Evolutionary conservation across 495 filamentous ascomycete species (phyloP).

Genomic region (Wilcoxina mikolae): DNA sequence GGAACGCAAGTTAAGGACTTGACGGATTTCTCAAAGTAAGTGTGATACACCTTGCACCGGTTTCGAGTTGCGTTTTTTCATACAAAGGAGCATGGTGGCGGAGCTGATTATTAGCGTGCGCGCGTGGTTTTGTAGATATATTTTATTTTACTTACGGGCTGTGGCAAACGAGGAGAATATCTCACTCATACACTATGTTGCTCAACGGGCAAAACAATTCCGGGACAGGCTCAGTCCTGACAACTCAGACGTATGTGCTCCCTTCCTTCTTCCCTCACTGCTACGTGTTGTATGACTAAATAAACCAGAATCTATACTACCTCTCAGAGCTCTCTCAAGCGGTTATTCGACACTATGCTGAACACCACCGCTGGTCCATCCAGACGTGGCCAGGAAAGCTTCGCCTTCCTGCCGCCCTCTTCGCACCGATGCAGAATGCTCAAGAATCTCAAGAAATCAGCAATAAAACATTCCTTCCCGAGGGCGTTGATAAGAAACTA

Average conservation of each 20-base stretch:
- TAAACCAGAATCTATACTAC: constrained; percentile 49
- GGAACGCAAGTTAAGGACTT: constrained; percentile 50
- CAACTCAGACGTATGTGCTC: constrained; percentile 34
- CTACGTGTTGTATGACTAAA: not conserved
- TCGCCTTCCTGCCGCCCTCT: constrained; percentile 62
- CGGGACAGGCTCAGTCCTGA: constrained; percentile 54
- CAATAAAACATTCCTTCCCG: constrained; percentile 65
- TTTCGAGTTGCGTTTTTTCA: too few species aligned
- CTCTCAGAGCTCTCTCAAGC: constrained; percentile 79
- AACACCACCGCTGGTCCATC: constrained; percentile 53
- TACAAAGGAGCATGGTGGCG: constrained; percentile 16
- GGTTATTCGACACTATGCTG: constrained; percentile 68
- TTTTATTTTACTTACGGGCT: constrained; percentile 72
- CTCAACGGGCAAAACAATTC: constrained; percentile 82
- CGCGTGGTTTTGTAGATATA: constrained; percentile 41
- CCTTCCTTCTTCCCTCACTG: not conserved
- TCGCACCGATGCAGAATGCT: constrained; percentile 56
- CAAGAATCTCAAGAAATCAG: constrained; percentile 68
- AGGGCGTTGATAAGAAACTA: constrained; percentile 53
- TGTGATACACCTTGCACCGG: too few species aligned
- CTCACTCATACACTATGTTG: constrained; percentile 77
- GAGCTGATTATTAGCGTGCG: constrained; percentile 29
- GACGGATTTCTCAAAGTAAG: constrained; percentile 51
- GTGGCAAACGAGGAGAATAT: constrained; percentile 78
- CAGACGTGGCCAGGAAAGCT: constrained; percentile 71